Evolutionary conservation across 768 basidiomycete genomes (phyloP).

Genomic region (Rhizopogon roseolus): DNA sequence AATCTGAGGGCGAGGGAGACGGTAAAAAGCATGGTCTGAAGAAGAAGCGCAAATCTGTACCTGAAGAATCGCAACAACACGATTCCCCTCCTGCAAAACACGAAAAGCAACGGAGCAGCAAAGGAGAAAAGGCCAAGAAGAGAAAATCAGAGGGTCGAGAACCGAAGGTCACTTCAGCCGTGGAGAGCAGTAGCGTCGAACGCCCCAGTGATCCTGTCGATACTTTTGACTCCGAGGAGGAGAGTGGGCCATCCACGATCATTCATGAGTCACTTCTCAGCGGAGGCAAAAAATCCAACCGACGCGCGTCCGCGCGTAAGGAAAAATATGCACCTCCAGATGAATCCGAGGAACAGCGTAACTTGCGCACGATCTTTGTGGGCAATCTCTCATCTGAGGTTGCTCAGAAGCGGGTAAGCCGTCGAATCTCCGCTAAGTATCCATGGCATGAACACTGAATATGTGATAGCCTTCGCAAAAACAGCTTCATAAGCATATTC

Average conservation of each 20-base stretch:
- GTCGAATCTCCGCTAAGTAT: neutral
- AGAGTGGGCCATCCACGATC: slow-evolving; percentile 31
- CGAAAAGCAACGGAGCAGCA: slow-evolving; percentile 7
- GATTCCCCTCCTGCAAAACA: slow-evolving; percentile 3
- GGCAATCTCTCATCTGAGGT: slow-evolving; percentile 82
- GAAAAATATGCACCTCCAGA: slow-evolving; percentile 54
- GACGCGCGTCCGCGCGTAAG: slow-evolving; percentile 28
- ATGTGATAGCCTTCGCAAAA: slow-evolving; percentile 61
- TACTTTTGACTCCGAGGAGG: slow-evolving; percentile 28
- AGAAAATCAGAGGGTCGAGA: neutral
- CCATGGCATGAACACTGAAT: neutral
- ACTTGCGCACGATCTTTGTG: slow-evolving; percentile 85
- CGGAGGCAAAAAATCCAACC: slow-evolving; percentile 19
- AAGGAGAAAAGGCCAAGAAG: neutral
- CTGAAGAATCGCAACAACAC: neutral
- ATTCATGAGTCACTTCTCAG: slow-evolving; percentile 59
- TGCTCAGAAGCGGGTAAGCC: slow-evolving; percentile 67
- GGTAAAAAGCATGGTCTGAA: neutral
- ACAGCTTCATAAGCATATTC: slow-evolving; percentile 71
- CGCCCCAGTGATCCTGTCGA: neutral
- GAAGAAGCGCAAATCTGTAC: neutral
- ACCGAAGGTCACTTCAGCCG: neutral
- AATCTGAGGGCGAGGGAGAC: slow-evolving; percentile 8
- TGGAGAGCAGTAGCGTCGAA: neutral
- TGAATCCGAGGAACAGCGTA: slow-evolving; percentile 70